Base-by-base conservation (phyloP, 2,329 filamentous ascomycete genomes). In the Colletotrichum liaoningense region DNA sequence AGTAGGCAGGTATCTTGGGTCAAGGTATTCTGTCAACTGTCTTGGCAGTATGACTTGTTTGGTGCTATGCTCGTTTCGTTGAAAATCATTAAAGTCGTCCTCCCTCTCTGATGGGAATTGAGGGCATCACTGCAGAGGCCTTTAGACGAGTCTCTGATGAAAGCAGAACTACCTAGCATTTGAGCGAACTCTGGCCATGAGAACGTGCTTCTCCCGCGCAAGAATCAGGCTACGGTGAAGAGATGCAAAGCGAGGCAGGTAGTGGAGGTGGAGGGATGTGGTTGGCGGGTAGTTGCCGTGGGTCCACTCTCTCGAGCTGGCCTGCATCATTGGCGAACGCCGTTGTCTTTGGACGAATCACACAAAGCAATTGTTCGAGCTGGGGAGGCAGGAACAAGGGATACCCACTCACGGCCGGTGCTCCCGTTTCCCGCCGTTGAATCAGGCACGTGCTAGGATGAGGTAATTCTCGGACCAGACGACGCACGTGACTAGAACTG, bases 371-470 rank as follows among this genome's bases (percentile, higher is more conserved):
- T 38, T 54, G 49, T 54, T 62, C 19, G 26, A 19, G 7, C 19
- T 28, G 35, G 19, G 16, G 38, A 14, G 60, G 19, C n/a, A 22
- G 30, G 24, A 42, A 65, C 52, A 65, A 65, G 30, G 49, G 35
- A 22, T 8, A 30, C 49, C 63, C 49, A 49, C 26, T 14, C 55
- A 46, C 35, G 33, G 54, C 35, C n/a, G 42, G 30, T 42, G n/a
- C 28, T 19, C 35, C 63, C 30, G 49, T 65, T 63, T 56, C n/a
- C 42, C 52, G 63, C 49, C 63, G 63, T 56, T 38, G 54, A 49
- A 14, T 1, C 33, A 12, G 33, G 33, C 33, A 35, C 33, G 11
- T 35, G 33, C 30, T 35, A 65, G 46, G 46, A 46, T 26, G 14
- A 55, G 46, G 26, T 30, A 54, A n/a, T 2, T 60, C 24, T 11